Evolutionary conservation across 2,329 filamentous ascomycete genomes (phyloP).

Genomic region (Pseudogymnoascus sp.): DNA sequence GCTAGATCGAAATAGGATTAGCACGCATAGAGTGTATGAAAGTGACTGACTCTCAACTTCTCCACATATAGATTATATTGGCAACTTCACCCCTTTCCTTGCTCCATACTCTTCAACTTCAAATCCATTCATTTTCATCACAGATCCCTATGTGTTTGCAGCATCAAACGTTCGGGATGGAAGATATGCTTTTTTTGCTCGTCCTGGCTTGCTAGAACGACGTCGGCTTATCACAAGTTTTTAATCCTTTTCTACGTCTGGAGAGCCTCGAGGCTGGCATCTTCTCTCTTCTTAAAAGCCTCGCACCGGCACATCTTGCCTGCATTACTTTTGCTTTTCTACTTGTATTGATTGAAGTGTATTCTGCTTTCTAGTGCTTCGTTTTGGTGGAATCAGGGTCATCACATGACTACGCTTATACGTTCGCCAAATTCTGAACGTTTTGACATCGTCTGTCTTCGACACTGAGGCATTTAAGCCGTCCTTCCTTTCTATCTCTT

Average conservation of each 20-base stretch:
- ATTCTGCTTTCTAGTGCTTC: not conserved
- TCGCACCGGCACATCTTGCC: not conserved
- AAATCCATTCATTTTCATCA: conserved; percentile 4
- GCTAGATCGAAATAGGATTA: not conserved
- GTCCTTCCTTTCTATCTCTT: not conserved
- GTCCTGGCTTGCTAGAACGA: conserved; percentile 7
- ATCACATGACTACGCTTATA: conserved; percentile 1
- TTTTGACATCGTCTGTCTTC: conserved; percentile 1
- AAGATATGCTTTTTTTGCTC: conserved; percentile 3
- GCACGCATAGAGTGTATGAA: not conserved
- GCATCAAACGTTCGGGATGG: not conserved
- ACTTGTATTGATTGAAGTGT: not conserved
- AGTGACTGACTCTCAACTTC: conserved; percentile 1
- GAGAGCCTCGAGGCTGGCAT: not conserved
- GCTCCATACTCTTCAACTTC: conserved; percentile 7
- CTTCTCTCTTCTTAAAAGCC: not conserved
- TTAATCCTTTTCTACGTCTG: conserved; percentile 4
- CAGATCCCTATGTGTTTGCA: not conserved
- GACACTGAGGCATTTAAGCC: not conserved
- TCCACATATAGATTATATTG: conserved; percentile 5
- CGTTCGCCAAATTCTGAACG: not conserved
- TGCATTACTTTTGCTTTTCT: not conserved
- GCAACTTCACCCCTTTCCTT: conserved; percentile 4
- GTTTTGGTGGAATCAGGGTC: conserved; percentile 1
- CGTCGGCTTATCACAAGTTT: not conserved